Base-by-base conservation (phyloP, 2,329 filamentous ascomycete species). In the Penicillium rolfsii region DNA sequence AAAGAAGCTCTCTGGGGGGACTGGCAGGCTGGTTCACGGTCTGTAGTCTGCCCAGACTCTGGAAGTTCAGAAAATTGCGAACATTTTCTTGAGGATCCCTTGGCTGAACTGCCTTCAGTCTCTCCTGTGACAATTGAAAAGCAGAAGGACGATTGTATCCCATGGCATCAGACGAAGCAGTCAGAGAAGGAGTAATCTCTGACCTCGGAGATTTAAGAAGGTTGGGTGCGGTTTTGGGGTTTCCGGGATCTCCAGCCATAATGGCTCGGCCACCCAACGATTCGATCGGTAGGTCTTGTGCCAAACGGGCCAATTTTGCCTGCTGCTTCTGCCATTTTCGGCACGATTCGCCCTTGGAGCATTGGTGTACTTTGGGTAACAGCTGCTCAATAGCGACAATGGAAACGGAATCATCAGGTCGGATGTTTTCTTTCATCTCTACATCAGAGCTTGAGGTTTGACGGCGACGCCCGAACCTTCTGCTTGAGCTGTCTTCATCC, bases 351-450 rank as follows among this genome's bases (percentile, higher is more conserved):
- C 93, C 93, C 76, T 96, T 96, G 49, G 87, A 87, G 79, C 93
- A 97, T 59, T 85, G 84, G 77, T 97, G 93, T 16, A 89, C 86
- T 78, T 91, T 93, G 5, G 93, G 93, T 57, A 96, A 84, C 57
- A 95, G 81, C 76, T 96, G 91, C 78, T 97, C 93, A 64, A 96
- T 96, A 30, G 90, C 93, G 36, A 97, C 92, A 68, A 96, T 96
- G 0, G 92, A 96, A 4, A 95, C 89, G 0, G 91, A 94, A 74
- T 96, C 91, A 60, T 88, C 85, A 2, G 91, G 91, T 1, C 88
- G 88, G 73, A 95, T 89, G 68, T 93, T 89, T 64, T 46, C 67
- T 52, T 48, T 50, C 38, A 35, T 22, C 56, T 38, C 30, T 43
- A 16, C 46, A 43, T 43, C 64, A 54, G 61, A 62, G 45, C 4